These are phyloP conservation scores for Pythium volutum DNA, from an alignment of 352 stramenopile genomes.

Conservation along the genomic window DNA sequence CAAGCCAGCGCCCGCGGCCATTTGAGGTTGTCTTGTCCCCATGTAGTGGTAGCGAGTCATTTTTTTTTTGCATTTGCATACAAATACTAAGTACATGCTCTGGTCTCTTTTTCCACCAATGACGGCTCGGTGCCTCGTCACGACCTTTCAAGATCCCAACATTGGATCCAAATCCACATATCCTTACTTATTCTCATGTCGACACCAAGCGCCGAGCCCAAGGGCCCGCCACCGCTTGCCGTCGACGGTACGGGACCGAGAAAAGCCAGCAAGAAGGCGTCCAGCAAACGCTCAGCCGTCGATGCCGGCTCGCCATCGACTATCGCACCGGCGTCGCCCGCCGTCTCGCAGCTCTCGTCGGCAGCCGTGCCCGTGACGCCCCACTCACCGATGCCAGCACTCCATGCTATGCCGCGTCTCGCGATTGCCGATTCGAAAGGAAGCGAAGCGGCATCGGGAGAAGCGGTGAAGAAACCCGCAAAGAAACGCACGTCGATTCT, in stretches of 20 bases:
- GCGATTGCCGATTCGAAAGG: conserved; percentile 45
- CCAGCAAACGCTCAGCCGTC: conserved; percentile 3
- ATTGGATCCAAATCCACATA: too few relatives aligned
- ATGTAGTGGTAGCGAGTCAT: too few relatives aligned
- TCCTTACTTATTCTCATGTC: too few relatives aligned
- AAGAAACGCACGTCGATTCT: conserved; percentile 46
- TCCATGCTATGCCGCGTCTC: conserved; percentile 37
- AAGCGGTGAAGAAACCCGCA: conserved; percentile 21
- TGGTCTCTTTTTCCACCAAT: too few relatives aligned
- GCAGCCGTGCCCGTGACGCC: conserved; percentile 5
- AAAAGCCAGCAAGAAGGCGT: conserved; percentile 19
- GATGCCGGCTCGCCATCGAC: neutral
- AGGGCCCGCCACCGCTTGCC: neutral
- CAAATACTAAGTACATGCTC: too few relatives aligned
- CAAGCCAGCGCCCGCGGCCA: neutral
- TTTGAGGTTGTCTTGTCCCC: conserved; percentile 15
- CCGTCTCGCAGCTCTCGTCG: conserved; percentile 18
- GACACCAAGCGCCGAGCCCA: conserved; percentile 8
- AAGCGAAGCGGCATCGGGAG: too few relatives aligned
- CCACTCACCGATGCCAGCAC: conserved; percentile 20
- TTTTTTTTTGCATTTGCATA: too few relatives aligned
- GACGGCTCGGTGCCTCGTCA: too few relatives aligned
- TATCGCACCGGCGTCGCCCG: neutral
- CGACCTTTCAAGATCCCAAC: too few relatives aligned
- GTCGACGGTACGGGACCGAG: neutral